phyloP scores from a whole-genome alignment of 2,329 filamentous ascomycete genomes.

The Penicillium capsulatum region DNA sequence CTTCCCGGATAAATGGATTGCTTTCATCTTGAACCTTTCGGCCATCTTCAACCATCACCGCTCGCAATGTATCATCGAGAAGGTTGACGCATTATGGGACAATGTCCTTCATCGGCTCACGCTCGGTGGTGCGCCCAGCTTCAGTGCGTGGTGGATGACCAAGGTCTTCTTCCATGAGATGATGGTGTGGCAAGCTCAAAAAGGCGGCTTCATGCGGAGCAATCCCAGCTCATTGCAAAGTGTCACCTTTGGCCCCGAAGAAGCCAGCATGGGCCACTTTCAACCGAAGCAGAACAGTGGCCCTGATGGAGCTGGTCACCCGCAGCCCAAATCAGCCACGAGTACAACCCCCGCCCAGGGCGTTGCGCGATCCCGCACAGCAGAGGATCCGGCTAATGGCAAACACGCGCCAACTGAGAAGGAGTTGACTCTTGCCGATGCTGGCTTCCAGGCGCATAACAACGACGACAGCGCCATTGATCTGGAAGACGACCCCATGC shows the following conservation, averaged over 20 bases:
- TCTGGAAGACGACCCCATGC: conserved; percentile 49
- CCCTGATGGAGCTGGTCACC: conserved; percentile 10
- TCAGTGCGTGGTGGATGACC: conserved; percentile 61
- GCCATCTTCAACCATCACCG: conserved; percentile 40
- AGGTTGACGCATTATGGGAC: conserved; percentile 44
- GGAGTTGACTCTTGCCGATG: conserved; percentile 48
- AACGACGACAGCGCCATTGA: conserved; percentile 73
- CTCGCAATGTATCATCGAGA: conserved; percentile 44
- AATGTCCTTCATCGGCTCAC: conserved; percentile 44
- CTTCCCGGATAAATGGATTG: conserved; percentile 49
- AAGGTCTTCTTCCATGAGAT: conserved; percentile 96
- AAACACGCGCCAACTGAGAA: conserved; percentile 25
- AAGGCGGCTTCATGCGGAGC: conserved; percentile 76
- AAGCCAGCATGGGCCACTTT: conserved; percentile 18
- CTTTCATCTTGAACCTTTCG: conserved; percentile 42
- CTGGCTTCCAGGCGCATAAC: conserved; percentile 31
- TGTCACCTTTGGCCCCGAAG: conserved; percentile 23
- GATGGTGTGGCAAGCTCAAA: conserved; percentile 81
- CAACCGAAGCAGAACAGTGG: conserved; percentile 20
- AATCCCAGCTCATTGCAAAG: conserved; percentile 35
- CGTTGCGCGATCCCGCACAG: conserved; percentile 11
- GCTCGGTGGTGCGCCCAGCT: conserved; percentile 44
- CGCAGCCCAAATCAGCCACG: conserved; percentile 19
- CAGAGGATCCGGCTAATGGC: conserved; percentile 17
- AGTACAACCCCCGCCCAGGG: conserved; percentile 17